Conservation (phyloP, 23 red algal species). For the Gracilaria gracilis region DNA sequence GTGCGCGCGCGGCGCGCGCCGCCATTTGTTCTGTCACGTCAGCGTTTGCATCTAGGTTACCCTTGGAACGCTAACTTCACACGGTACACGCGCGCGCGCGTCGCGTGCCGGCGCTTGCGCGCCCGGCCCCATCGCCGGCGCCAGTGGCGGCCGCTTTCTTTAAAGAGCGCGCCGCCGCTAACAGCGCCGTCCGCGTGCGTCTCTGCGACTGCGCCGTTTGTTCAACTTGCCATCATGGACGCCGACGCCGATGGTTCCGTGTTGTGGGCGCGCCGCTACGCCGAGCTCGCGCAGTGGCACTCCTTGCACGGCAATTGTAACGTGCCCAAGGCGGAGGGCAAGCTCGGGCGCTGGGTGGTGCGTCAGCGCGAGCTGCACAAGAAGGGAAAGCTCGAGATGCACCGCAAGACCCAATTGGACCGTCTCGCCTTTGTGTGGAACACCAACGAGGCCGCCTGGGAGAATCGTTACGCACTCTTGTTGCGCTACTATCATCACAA, state of each 20-base stretch:
- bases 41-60: too few species aligned
- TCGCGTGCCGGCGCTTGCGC: too few species aligned
- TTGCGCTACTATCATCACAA: slow-evolving; percentile 31
- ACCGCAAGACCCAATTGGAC: slow-evolving; percentile 37
- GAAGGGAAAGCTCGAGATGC: slow-evolving; percentile 46
- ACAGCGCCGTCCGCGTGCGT: not conserved
- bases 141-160: too few species aligned
- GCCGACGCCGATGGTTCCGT: slow-evolving; percentile 16
- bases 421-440: slow-evolving; percentile 62
- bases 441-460: slow-evolving; percentile 64
- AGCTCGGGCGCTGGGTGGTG: slow-evolving; percentile 64
- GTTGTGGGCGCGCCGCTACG: slow-evolving; percentile 51
- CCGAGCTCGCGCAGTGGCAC: slow-evolving; percentile 42
- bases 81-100: not conserved
- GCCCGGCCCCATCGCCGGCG: not conserved
- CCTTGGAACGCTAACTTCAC: too few species aligned
- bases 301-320: slow-evolving; percentile 34
- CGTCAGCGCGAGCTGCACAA: slow-evolving; percentile 67
- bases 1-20: not conserved
- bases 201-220: not conserved
- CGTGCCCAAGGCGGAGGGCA: slow-evolving; percentile 65
- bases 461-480: slow-evolving; percentile 43
- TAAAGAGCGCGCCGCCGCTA: too few species aligned
- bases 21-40: slow-evolving; percentile 6
- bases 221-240: not conserved